Percentiles rank a stretch among this genome's conserved stretches.
Conservation (phyloP, 1,139 yeast genomes). For the Debaryomyces coudertii region DNA sequence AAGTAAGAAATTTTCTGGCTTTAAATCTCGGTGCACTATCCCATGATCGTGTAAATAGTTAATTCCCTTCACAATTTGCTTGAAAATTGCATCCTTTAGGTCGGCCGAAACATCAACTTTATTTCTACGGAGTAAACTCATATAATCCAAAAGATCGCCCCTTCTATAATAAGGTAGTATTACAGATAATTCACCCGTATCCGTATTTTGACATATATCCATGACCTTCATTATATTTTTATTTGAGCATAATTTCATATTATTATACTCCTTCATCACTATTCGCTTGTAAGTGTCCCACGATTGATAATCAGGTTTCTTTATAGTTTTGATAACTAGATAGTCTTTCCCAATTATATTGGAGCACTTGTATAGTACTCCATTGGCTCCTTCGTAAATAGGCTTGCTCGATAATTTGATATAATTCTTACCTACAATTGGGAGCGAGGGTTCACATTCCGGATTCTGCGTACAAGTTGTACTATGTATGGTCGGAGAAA, state of each 20-base stretch:
- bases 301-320: constrained; percentile 22
- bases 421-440: constrained; percentile 21
- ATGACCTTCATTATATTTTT: constrained; percentile 35
- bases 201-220: constrained; percentile 25
- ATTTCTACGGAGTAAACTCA: constrained; percentile 40
- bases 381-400: constrained; percentile 51
- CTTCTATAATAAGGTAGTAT: constrained; percentile 46
- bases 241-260: constrained; percentile 30
- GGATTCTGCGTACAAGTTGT: not conserved
- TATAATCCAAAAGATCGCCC: constrained; percentile 52
- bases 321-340: constrained; percentile 39
- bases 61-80: constrained; percentile 51
- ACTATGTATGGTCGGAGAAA: not conserved
- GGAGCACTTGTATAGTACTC: constrained; percentile 39
- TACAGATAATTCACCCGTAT: constrained; percentile 27
- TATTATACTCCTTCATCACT: constrained; percentile 35
- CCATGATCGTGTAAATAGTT: constrained; percentile 44
- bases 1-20: constrained; percentile 57
- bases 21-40: constrained; percentile 56
- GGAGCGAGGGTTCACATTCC: not conserved
- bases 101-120: constrained; percentile 33
- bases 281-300: constrained; percentile 19
- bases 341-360: constrained; percentile 22
- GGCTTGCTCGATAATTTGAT: constrained; percentile 30
- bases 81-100: constrained; percentile 49